Evolutionary conservation across 75 land plant species (phyloP), one percentile per base, ranked within the genome.

Genomic region (Isoetes taiwanensis): DNA sequence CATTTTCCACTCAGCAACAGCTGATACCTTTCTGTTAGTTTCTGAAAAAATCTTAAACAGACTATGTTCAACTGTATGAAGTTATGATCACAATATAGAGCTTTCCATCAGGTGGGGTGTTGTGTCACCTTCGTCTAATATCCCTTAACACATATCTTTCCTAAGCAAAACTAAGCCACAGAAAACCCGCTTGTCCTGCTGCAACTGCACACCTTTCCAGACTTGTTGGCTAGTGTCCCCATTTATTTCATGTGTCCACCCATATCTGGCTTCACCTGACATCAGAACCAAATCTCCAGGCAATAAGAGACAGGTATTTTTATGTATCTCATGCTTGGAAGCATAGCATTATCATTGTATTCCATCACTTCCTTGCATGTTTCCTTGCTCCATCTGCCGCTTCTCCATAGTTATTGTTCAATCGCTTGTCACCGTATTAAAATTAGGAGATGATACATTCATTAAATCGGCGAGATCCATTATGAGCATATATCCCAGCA

Each of bases 361-460:
- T 37, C 39, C 14, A 37, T 9, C 39, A 10, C 39, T 37, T 37
- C 14, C 39, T 10, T 10, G 14, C 39, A 14, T 37, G 39, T 10
- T 14, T 37, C 39, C 12, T 37, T 10, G 39, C 9, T 14, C 14
- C 14, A 37, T 37, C 14, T 14, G 14, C 9, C 9, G 12, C 14
- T 8, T 17, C n/a, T 2, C n/a, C 31, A 1, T 35, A 20, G n/a
- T n/a, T 11, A 8, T 33, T 48, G 3, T 70, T 62, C 28, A 43
- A 64, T 26, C n/a, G 61, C n/a, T 59, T 72, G 59, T 83, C 83
- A 52, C 40, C 97, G 81, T 4, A 75, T 2, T 10, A 94, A 86
- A 62, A 80, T 80, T 55, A 91, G 46, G 21, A 94, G 86, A 80
- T 88, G 54, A 91, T 86, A 23, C 88, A 88, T 71, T 86, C 97